phyloP scores from a whole-genome alignment of 176 grass and related monocot species.

The Calamus simplicifolius region DNA sequence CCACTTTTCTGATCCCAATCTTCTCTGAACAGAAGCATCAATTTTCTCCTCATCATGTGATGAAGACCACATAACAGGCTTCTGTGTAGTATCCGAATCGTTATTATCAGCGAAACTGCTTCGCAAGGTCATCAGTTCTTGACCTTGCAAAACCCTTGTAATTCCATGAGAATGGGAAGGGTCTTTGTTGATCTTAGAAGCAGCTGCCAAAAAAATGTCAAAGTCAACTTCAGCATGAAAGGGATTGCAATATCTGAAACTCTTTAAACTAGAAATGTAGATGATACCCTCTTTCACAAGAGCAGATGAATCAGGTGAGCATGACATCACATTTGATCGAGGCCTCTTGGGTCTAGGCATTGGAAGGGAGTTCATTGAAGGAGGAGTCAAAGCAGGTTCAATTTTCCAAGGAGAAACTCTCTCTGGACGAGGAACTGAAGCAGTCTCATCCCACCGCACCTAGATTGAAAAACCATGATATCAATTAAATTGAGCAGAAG shows the following conservation, averaged over 20 bases:
- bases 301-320: conserved; percentile 45
- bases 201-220: conserved; percentile 14
- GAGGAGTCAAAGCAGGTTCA: conserved; percentile 58
- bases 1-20: conserved; percentile 39
- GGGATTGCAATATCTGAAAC: not conserved
- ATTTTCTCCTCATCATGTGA: conserved; percentile 27
- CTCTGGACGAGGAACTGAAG: conserved; percentile 75
- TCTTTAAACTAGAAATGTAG: conserved; percentile 10
- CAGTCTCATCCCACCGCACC: conserved; percentile 94
- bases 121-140: conserved; percentile 38
- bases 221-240: conserved; percentile 16
- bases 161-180: conserved; percentile 26
- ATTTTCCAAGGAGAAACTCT: conserved; percentile 99
- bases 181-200: conserved; percentile 39
- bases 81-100: conserved; percentile 28
- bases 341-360: conserved; percentile 61
- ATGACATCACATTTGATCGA: conserved; percentile 30
- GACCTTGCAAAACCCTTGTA: conserved; percentile 54
- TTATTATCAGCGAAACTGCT: conserved; percentile 18
- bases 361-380: conserved; percentile 50
- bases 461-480: conserved; percentile 4
- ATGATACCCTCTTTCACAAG: conserved; percentile 66
- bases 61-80: conserved; percentile 25
- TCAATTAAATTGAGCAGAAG: not conserved
- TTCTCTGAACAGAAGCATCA: conserved; percentile 22